Percentiles rank a stretch among this genome's conserved stretches.
phyloP scores from a whole-genome alignment of 345 rosid species.

The Orychophragmus violaceus region DNA sequence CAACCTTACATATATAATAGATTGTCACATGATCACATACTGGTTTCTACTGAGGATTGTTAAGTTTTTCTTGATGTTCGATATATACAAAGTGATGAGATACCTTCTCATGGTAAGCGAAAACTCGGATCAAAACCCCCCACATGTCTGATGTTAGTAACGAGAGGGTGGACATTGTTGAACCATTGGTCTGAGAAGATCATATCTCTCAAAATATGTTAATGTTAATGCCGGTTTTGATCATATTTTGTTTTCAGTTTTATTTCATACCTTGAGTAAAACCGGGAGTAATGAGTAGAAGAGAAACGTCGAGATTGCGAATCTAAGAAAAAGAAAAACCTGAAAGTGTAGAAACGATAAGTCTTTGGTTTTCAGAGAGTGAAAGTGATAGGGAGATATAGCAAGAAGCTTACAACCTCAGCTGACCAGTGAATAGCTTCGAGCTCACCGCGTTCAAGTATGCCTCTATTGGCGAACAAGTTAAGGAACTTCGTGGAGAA shows the following conservation, averaged over 20 bases:
- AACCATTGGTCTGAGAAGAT: slow-evolving; percentile 50
- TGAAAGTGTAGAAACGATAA: neutral
- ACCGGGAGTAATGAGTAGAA: slow-evolving; percentile 72
- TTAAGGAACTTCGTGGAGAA: too few species aligned
- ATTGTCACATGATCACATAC: neutral
- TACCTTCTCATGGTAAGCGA: slow-evolving; percentile 45
- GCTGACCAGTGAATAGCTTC: slow-evolving; percentile 76
- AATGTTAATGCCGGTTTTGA: too few species aligned
- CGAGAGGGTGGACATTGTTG: slow-evolving; percentile 84
- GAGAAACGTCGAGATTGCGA: slow-evolving; percentile 56
- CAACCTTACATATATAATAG: slow-evolving; percentile 41
- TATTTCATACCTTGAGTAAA: slow-evolving; percentile 60
- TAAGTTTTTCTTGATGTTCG: neutral
- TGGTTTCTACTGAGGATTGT: neutral
- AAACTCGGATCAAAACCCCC: slow-evolving; percentile 78
- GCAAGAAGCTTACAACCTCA: slow-evolving; percentile 50
- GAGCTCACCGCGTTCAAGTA: slow-evolving; percentile 74
- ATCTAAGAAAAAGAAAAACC: slow-evolving; percentile 64
- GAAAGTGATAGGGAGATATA: neutral
- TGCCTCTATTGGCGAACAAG: slow-evolving; percentile 45
- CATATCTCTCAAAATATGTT: neutral
- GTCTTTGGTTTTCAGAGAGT: neutral
- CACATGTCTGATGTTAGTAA: slow-evolving; percentile 92
- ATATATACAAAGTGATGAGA: neutral
- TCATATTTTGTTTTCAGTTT: neutral